Percentiles rank a stretch among this genome's conserved stretches.
Conservation (phyloP, 1,284 basidiomycete genomes). For the Pterulicium gracile region DNA sequence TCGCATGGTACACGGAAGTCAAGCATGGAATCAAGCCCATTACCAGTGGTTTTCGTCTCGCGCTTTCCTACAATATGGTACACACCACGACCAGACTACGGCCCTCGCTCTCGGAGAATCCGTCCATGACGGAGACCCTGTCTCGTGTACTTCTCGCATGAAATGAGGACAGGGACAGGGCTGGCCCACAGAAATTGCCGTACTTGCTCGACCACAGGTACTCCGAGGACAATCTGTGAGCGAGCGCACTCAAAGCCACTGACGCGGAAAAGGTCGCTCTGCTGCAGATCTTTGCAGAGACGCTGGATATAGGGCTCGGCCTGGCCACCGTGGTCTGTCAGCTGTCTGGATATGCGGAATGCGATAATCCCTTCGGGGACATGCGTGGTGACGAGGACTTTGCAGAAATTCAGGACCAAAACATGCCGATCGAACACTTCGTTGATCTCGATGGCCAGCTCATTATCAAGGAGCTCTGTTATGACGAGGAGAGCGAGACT, state of each 20-base stretch:
- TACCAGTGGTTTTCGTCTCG: slow-evolving; percentile 31
- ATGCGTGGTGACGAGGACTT: slow-evolving; percentile 18
- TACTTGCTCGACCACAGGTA: slow-evolving; percentile 19
- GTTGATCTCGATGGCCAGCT: slow-evolving; percentile 25
- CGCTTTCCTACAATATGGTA: slow-evolving; percentile 34
- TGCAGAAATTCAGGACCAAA: slow-evolving; percentile 18
- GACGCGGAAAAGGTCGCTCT: slow-evolving; percentile 15
- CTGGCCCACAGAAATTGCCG: slow-evolving; percentile 12
- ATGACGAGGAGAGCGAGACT: slow-evolving; percentile 21
- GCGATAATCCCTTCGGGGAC: slow-evolving; percentile 14
- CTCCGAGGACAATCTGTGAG: slow-evolving; percentile 12
- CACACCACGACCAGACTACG: slow-evolving; percentile 14
- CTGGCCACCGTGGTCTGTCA: slow-evolving; percentile 27
- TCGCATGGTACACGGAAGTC: slow-evolving; percentile 40
- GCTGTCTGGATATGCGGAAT: slow-evolving; percentile 20
- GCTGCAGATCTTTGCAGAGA: slow-evolving; percentile 9
- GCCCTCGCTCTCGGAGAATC: slow-evolving; percentile 7
- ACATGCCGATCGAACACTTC: slow-evolving; percentile 18
- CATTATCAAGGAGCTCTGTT: slow-evolving; percentile 14
- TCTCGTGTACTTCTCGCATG: slow-evolving; percentile 20
- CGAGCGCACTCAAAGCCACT: slow-evolving; percentile 15
- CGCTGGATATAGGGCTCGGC: slow-evolving; percentile 15
- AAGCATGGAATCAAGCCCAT: slow-evolving; percentile 35
- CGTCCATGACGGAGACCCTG: slow-evolving; percentile 12
- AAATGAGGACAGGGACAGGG: slow-evolving; percentile 15